Evolutionary conservation across 1,284 basidiomycete species (phyloP), one percentile per base, ranked within the genome.

Genomic region (Fomitopsis schrenkii): DNA sequence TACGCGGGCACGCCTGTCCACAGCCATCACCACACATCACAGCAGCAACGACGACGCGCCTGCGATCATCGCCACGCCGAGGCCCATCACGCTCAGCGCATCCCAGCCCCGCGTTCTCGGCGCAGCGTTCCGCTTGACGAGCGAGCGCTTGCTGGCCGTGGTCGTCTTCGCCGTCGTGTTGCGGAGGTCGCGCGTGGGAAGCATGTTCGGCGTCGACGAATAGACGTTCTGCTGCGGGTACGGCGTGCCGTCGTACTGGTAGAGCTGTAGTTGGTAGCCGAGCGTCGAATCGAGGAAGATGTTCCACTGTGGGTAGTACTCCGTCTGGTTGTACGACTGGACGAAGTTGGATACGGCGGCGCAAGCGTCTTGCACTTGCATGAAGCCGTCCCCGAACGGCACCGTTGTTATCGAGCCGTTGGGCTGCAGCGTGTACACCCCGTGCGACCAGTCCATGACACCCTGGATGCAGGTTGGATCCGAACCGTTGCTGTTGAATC

Each of bases 351-450:
- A 94, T 6, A 83, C 79, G 4, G 93, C 90, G 1, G 89, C 90
- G 71, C 95, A 98, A 0, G 93, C 87, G 67, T 95, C 90, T 79
- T 98, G 94, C 54, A 97, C 84, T 77, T 95, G 94, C 72, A 96
- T 93, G 75, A 85, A 93, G 15, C 95, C 95, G 72, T 97, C 95
- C 15, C 79, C 82, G 65, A 91, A 83, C 2, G 94, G 91, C 2
- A 71, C 78, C 69, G 93, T 76, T 44, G 82, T 71, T 62, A 97
- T 86, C 12, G 92, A 93, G 12, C 93, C 93, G 72, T 97, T 95
- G 59, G 77, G 36, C 62, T 85, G 76, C 48, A 93, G 74, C 0
- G 70, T 62, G 75, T 90, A 95, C 35, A 74, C 86, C 22, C 95
- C 95, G 74, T 97, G 95, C 66, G 86, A 86, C 91, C 92, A 97